Evolutionary conservation across 495 filamentous ascomycete species (phyloP).

Genomic region (Trypethelium eluteriae): DNA sequence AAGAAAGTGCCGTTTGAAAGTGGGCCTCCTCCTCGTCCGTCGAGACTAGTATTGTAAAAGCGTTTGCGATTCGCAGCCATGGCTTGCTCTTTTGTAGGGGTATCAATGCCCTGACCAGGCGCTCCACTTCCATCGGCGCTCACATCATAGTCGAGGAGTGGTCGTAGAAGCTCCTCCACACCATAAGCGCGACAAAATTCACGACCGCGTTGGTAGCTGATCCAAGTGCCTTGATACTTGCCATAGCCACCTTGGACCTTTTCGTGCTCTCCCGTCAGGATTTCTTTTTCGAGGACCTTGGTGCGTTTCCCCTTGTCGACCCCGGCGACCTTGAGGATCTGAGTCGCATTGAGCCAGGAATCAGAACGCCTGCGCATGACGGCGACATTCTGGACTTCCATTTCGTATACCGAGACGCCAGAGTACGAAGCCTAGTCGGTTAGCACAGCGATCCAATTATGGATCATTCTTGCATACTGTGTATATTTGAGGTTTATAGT

Average conservation of each 20-base stretch:
- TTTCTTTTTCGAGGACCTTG: constrained; percentile 96
- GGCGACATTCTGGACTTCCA: constrained; percentile 84
- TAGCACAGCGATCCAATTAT: background rate
- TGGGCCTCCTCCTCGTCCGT: constrained; percentile 57
- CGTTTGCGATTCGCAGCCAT: constrained; percentile 96
- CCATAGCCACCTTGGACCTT: constrained; percentile 98
- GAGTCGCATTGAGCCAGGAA: constrained; percentile 89
- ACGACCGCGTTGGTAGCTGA: constrained; percentile 79
- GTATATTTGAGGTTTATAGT: constrained; percentile 28
- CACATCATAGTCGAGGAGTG: constrained; percentile 84
- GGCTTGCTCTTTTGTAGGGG: constrained; percentile 98
- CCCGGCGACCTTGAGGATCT: constrained; percentile 91
- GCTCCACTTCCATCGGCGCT: constrained; percentile 63
- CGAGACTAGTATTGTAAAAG: constrained; percentile 67
- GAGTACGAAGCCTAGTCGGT: constrained; percentile 77
- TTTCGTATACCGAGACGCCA: constrained; percentile 89
- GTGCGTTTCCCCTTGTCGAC: constrained; percentile 95
- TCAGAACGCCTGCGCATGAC: constrained; percentile 92
- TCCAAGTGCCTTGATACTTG: constrained; percentile 98
- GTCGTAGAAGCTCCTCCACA: constrained; percentile 77
- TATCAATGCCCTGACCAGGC: constrained; percentile 56
- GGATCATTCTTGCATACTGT: constrained; percentile 19
- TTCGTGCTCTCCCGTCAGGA: constrained; percentile 88
- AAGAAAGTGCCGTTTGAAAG: constrained; percentile 78
- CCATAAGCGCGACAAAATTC: constrained; percentile 91